Evolutionary conservation across 148 eudicot species (phyloP), one percentile per base, ranked within the genome.

Genomic region (Suaeda aralocaspica): DNA sequence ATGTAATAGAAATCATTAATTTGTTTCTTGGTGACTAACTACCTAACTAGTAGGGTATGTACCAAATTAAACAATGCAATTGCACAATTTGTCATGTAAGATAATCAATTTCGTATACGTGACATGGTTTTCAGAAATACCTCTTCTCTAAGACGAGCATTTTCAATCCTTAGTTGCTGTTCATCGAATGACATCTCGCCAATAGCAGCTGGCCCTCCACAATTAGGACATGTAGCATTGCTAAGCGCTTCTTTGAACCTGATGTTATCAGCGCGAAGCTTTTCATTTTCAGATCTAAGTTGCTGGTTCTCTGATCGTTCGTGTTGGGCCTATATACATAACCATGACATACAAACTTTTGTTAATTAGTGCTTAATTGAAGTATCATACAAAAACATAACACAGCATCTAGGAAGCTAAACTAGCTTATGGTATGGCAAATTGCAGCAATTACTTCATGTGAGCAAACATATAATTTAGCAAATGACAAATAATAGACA

Each of bases 141-240:
- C 96, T 92, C 98, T 77, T 92, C 96, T 59, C 92, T 78, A n/a
- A 92, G 77, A 19, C 98, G 93, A 70, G 92, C 89, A 79, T 92
- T 92, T 29, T 92, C 98, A 15, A 92, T 83, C 66, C 98, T 82
- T 73, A 92, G 68, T 59, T 92, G 98, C 74, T 92, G 98, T 80
- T 92, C 98, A 25, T 92, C 98, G 41, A 88, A 92, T 29, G 98
- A 92, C 98, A 92, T 92, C 77, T 92, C 96, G 19, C 98, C 96
- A 53, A 90, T 84, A 36, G 92, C 88, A 28, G 94, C 94, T 0
- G 98, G 94, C 22, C 98, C 92, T 22, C 98, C 96, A 42, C 98
- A 92, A 77, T 82, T 90, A 34, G 96, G 98, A 69, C 98, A 92
- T 25, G 89, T 82, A 29, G 94, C 94, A 69, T 83, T 92, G 82